phyloP scores from a whole-genome alignment of 371 early-diverging fungal genomes.

The Gilbertella persicaria region DNA sequence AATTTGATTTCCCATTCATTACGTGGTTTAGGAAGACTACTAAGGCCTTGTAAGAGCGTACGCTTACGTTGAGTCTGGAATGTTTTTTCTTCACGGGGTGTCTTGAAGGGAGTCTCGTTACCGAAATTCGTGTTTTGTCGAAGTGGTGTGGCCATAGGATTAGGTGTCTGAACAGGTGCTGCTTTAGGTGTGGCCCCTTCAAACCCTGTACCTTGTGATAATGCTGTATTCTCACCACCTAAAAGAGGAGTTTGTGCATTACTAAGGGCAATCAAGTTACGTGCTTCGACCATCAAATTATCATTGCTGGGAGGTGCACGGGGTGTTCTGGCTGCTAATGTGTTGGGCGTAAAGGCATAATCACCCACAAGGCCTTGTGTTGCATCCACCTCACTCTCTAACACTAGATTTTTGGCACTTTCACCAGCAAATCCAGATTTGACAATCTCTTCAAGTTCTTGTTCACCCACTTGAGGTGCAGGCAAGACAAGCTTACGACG shows the following conservation, averaged over 20 bases:
- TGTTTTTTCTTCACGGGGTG: slow-evolving; percentile 56
- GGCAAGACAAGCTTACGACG: slow-evolving; percentile 85
- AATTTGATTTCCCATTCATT: slow-evolving; percentile 93
- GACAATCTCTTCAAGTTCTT: slow-evolving; percentile 89
- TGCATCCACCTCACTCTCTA: slow-evolving; percentile 62
- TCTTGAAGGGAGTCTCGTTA: slow-evolving; percentile 49
- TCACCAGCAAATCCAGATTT: slow-evolving; percentile 88
- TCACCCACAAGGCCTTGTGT: slow-evolving; percentile 71
- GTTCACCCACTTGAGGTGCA: slow-evolving; percentile 89
- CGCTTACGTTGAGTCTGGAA: slow-evolving; percentile 54
- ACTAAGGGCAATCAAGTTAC: slow-evolving; percentile 78
- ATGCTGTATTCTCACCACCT: slow-evolving; percentile 69
- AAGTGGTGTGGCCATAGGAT: slow-evolving; percentile 73
- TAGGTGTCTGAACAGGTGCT: slow-evolving; percentile 75
- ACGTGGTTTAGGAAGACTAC: slow-evolving; percentile 84
- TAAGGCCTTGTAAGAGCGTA: slow-evolving; percentile 56
- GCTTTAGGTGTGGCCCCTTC: slow-evolving; percentile 70
- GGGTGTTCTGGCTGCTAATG: slow-evolving; percentile 60
- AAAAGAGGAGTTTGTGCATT: slow-evolving; percentile 87
- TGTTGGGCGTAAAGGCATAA: slow-evolving; percentile 64
- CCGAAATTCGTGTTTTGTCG: slow-evolving; percentile 36
- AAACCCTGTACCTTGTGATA: slow-evolving; percentile 63
- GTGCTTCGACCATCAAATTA: slow-evolving; percentile 77
- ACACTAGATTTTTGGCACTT: slow-evolving; percentile 70
- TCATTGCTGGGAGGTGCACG: slow-evolving; percentile 74